Percentiles rank a stretch among this genome's conserved stretches.
These are phyloP conservation scores for Cercospora sp. DNA, from an alignment of 2,329 filamentous ascomycete species.

Conservation along the genomic window DNA sequence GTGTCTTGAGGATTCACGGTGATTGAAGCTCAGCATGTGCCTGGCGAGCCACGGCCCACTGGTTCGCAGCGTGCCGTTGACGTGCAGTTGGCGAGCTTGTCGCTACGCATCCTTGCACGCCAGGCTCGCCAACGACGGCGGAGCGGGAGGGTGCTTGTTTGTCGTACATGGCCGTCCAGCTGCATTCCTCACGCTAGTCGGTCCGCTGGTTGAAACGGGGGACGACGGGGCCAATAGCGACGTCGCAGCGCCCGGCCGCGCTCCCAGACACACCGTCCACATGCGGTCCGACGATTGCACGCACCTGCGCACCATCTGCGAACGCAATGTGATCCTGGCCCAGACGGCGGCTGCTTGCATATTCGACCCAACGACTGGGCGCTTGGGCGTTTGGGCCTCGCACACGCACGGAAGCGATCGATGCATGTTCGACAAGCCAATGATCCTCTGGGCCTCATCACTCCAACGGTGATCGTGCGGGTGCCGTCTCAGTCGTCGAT, in stretches of 20 bases:
- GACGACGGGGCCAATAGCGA: conserved; percentile 21
- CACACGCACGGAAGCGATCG: conserved; percentile 21
- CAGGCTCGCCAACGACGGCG: conserved; percentile 20
- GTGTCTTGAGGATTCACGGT: conserved; percentile 14
- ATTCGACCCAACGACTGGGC: conserved; percentile 31
- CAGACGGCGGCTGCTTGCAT: conserved; percentile 37
- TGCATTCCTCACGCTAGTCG: conserved; percentile 33
- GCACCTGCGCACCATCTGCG: conserved; percentile 38
- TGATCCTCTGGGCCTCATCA: not conserved
- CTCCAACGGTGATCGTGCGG: conserved; percentile 8
- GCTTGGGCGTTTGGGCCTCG: conserved; percentile 31
- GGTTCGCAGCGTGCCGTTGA: conserved; percentile 29
- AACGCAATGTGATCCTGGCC: conserved; percentile 37
- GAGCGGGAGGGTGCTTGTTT: conserved; percentile 18
- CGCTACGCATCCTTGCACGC: conserved; percentile 2
- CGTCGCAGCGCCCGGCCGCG: conserved; percentile 15
- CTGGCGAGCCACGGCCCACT: conserved; percentile 27
- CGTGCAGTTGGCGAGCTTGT: conserved; percentile 34
- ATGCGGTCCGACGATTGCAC: conserved; percentile 27
- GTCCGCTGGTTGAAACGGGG: conserved; percentile 26
- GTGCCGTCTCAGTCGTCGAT: conserved; percentile 6
- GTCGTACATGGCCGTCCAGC: conserved; percentile 27
- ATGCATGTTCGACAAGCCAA: not conserved
- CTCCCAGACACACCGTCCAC: conserved; percentile 15
- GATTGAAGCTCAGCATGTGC: conserved; percentile 23